Evolutionary conservation across 2,329 filamentous ascomycete species (phyloP).

Genomic region (Cadophora sp.): DNA sequence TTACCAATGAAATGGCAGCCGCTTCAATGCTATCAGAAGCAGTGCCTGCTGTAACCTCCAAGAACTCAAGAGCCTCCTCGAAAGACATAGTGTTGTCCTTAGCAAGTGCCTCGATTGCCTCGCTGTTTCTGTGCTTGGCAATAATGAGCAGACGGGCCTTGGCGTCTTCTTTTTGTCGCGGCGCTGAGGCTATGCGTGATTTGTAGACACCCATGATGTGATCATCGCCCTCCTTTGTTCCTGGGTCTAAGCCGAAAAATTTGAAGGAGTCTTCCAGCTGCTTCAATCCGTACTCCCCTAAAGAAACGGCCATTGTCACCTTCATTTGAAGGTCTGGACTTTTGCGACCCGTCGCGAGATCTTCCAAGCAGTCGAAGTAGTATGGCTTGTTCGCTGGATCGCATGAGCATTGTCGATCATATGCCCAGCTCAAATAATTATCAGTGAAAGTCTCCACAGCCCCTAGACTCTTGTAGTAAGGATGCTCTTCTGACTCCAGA

Average conservation of each 20-base stretch:
- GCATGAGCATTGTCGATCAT: conserved; percentile 62
- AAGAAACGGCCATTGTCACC: conserved; percentile 62
- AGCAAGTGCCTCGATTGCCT: conserved; percentile 62
- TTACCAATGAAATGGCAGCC: conserved; percentile 43
- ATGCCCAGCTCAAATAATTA: conserved; percentile 65
- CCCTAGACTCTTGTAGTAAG: conserved; percentile 67
- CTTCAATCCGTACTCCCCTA: conserved; percentile 62
- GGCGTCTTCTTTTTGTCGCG: conserved; percentile 60
- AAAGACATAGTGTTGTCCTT: conserved; percentile 63
- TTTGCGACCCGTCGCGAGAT: conserved; percentile 57
- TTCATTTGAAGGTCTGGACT: conserved; percentile 64
- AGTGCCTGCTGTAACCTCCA: conserved; percentile 52
- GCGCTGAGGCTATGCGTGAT: conserved; percentile 62
- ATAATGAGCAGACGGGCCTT: conserved; percentile 65
- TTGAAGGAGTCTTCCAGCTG: conserved; percentile 65
- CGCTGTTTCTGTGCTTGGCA: conserved; percentile 62
- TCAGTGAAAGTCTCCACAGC: conserved; percentile 68
- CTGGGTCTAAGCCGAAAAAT: conserved; percentile 60
- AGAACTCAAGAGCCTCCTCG: conserved; percentile 67
- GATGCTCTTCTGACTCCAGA: conserved; percentile 49
- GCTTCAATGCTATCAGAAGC: conserved; percentile 45
- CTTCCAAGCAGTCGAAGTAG: conserved; percentile 71
- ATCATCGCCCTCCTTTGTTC: conserved; percentile 58
- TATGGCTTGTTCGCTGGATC: conserved; percentile 62
- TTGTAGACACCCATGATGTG: conserved; percentile 68